Evolutionary conservation across 139 green algal genomes (phyloP), one percentile per base, ranked within the genome.

Genomic region (Coelastrella sp.): DNA sequence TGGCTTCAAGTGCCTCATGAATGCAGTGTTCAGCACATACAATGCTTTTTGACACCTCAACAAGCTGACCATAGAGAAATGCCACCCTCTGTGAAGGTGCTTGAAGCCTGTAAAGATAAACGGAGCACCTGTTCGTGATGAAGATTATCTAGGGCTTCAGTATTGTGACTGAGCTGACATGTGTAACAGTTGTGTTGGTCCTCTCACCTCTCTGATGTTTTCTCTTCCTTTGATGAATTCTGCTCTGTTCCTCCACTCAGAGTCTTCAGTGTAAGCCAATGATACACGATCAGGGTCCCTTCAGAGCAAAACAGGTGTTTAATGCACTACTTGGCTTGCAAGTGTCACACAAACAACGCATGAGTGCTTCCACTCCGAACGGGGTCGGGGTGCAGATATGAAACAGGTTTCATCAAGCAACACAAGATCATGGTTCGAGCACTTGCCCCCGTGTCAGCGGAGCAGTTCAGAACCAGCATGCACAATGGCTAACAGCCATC

Each of bases 191-290:
- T 82, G 22, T 27, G 8, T 59, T 59, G 4, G 22, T 14, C 35
- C 14, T 10, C 63, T 60, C 14, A 80, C 78, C 20, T 90, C 57
- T 66, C 74, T 58, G 24, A 96, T 94, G 17, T 87, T 92, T 10
- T 94, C 89, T 8, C 94, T 75, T 4, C 94, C 94, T 65, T 89
- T 89, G 74, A 96, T 90, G 57, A 96, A 95, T 82, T 95, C 86
- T 19, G 87, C 82, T 56, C 94, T 78, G 88, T 96, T 96, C 68
- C 94, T 93, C 94, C 94, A 96, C 49, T 96, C 74, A 14, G 91
- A 93, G 70, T 96, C 94, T 75, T 89, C 87, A 11, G 92, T 95
- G 91, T 96, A 96, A 7, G 94, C 94, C 49, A 91, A 20, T 0
- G 83, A 25, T 3, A 95, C 92, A 6, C 85, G 90, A 49, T 92